A percentile compares a stretch with the other conserved stretches of the same genome.
phyloP scores from a whole-genome alignment of 768 basidiomycete species.

The Leccinum truebloodii region DNA sequence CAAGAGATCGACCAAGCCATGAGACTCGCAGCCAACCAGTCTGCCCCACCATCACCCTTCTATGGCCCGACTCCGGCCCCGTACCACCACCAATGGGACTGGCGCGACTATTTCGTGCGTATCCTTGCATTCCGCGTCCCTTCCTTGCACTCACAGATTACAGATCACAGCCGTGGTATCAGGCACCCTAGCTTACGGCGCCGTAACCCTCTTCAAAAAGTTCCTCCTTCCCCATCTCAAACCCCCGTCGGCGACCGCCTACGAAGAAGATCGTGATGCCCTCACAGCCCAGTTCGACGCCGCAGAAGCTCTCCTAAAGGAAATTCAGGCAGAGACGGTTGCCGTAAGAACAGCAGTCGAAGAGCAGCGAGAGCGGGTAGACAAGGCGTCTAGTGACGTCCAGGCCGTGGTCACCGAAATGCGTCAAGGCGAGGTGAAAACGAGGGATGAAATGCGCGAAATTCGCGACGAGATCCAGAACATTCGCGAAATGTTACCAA shows the following conservation, averaged over 20 bases:
- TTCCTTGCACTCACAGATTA: conserved; percentile 20
- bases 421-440: conserved; percentile 73
- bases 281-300: conserved; percentile 89
- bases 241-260: conserved; percentile 85
- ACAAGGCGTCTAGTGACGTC: conserved; percentile 71
- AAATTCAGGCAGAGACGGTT: conserved; percentile 76
- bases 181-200: conserved; percentile 80
- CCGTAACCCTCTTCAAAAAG: conserved; percentile 84
- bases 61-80: conserved; percentile 45
- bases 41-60: conserved; percentile 23
- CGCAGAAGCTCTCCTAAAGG: conserved; percentile 76
- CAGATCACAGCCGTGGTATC: conserved; percentile 94
- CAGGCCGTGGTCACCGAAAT: conserved; percentile 72
- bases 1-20: conserved; percentile 87
- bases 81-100: conserved; percentile 70
- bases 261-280: conserved; percentile 84
- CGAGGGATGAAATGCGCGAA: conserved; percentile 87
- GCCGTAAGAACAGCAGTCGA: conserved; percentile 74
- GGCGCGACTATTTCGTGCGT: conserved; percentile 96
- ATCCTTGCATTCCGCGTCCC: neutral
- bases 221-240: conserved; percentile 87
- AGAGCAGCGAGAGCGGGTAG: conserved; percentile 72
- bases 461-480: conserved; percentile 89
- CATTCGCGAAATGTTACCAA: conserved; percentile 90
- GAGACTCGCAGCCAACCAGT: conserved; percentile 51